Evolutionary conservation across 345 rosid genomes (phyloP), one percentile per base, ranked within the genome.

Genomic region (Toxicodendron radicans): DNA sequence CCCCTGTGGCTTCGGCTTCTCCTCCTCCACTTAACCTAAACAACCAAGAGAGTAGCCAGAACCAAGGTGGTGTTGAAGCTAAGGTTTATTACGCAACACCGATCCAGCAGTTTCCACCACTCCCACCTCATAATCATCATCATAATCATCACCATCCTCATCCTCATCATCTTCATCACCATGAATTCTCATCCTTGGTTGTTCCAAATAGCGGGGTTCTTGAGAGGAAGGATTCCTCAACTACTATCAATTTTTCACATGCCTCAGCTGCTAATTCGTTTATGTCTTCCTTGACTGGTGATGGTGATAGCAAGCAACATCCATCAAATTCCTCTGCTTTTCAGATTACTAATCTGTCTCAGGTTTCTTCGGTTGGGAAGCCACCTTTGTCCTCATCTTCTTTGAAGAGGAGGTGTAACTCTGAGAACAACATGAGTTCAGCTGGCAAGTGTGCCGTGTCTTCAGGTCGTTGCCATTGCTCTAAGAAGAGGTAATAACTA

Each of bases 401-500:
- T 6, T 66, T 91, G 72, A 91, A 89, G 83, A 88, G 88, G 78
- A 92, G 89, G 87, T 91, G 96, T 68, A 87, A 89, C 64, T 89
- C 96, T 0, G 99, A 93, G 66, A 89, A 79, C 53, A 89, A 79
- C 53, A 9, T 83, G 4, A 78, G 81, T 57, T 84, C 93, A 38
- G 43, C 43, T 65, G 86, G 88, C 52, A 85, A 84, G 82, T 90
- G 97, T 78, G 88, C 73, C 12, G 73, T 83, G 75, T 84, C 92
- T 21, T 83, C 93, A 59, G 87, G 91, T 73, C 90, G 88, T 73
- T 95, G 98, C 79, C 99, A 91, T 75, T 95, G 99, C 87, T 83
- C 99, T 65, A 95, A 91, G 73, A 93, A 88, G 84, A 92, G 90
- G 99, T 95, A 74, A 43, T 10, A 58, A 27, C 9, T 33, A 20